These are phyloP conservation scores for Hermanozyma aechmeae DNA, from an alignment of 805 yeast species.

Conservation along the genomic window DNA sequence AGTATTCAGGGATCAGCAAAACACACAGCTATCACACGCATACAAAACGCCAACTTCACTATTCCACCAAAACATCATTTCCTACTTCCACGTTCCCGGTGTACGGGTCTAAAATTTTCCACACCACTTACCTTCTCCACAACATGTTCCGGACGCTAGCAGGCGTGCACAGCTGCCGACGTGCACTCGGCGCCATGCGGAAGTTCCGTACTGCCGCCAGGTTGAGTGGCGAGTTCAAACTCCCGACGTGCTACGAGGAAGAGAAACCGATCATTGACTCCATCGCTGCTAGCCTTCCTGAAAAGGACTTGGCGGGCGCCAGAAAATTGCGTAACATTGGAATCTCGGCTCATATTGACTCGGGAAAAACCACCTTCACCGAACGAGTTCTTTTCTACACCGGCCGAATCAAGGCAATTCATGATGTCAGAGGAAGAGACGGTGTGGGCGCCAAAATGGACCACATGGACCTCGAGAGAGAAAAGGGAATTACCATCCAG, in stretches of 20 bases:
- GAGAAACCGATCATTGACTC: constrained; percentile 63
- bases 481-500: constrained; percentile 97
- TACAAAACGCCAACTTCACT: too few species aligned
- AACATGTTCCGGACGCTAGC: too few species aligned
- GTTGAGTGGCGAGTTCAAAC: too few species aligned
- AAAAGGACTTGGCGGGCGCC: constrained; percentile 43
- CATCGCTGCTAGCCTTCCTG: constrained; percentile 39
- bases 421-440: constrained; percentile 94
- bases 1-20: too few species aligned
- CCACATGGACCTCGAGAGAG: constrained; percentile 97
- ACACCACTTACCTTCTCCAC: too few species aligned
- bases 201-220: too few species aligned
- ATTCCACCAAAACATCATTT: too few species aligned
- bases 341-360: constrained; percentile 95
- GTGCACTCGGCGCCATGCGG: too few species aligned
- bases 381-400: constrained; percentile 95
- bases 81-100: too few species aligned
- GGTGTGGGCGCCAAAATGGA: constrained; percentile 99
- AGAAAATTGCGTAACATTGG: constrained; percentile 83
- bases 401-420: constrained; percentile 94
- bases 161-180: too few species aligned
- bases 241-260: constrained; percentile 52
- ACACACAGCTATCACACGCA: too few species aligned
- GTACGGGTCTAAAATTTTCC: too few species aligned
- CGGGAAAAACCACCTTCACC: constrained; percentile 96